A percentile compares a stretch with the other conserved stretches of the same genome.
Conservation (phyloP, 2,329 filamentous ascomycete genomes). For the Grosmannia huntii region DNA sequence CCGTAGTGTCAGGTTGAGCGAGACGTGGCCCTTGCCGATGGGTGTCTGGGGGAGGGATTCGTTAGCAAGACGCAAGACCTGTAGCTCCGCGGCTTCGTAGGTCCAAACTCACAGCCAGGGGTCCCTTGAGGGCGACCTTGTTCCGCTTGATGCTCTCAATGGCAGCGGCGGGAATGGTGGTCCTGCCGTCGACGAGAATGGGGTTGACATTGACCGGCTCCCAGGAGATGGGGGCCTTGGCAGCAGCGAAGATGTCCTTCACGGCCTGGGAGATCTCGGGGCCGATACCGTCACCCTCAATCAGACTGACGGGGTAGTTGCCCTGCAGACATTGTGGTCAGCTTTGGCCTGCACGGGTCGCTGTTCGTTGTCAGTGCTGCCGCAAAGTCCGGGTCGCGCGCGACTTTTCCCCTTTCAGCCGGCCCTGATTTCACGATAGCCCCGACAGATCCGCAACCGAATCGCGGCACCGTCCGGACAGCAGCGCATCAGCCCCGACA, state of each 20-base stretch:
- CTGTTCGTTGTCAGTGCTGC: background rate
- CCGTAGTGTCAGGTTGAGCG: slow-evolving; percentile 94
- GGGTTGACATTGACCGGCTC: slow-evolving; percentile 95
- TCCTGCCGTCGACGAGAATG: slow-evolving; percentile 87
- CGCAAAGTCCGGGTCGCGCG: background rate
- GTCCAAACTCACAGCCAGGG: slow-evolving; percentile 62
- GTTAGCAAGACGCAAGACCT: background rate
- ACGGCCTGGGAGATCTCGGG: slow-evolving; percentile 96
- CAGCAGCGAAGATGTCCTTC: slow-evolving; percentile 96
- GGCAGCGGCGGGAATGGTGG: slow-evolving; percentile 81
- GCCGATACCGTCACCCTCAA: slow-evolving; percentile 97
- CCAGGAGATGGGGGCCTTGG: slow-evolving; percentile 89
- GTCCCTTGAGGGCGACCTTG: slow-evolving; percentile 96
- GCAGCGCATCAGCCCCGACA: background rate
- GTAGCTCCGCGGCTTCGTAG: background rate
- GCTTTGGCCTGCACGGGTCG: background rate
- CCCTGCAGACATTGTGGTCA: slow-evolving; percentile 41
- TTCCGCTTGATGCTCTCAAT: slow-evolving; percentile 91
- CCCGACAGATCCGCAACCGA: background rate
- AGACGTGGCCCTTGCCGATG: slow-evolving; percentile 97
- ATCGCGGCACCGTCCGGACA: background rate
- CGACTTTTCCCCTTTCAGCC: background rate
- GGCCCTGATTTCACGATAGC: background rate
- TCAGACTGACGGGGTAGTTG: slow-evolving; percentile 90
- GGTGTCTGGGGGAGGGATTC: slow-evolving; percentile 51